Conservation (phyloP, 2,329 filamentous ascomycete species). For the Cladophialophora chaetospira region DNA sequence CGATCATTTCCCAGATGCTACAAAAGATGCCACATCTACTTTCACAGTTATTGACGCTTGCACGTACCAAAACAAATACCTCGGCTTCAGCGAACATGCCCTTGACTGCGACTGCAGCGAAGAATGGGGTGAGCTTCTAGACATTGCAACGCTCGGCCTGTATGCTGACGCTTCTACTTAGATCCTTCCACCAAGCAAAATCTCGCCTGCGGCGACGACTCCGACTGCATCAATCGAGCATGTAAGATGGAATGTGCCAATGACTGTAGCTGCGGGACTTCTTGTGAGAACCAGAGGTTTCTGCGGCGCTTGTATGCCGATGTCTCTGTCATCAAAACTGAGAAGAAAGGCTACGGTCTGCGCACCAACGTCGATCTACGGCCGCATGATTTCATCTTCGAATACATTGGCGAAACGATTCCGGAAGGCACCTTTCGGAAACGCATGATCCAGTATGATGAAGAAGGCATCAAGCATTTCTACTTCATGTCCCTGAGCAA, state of each 20-base stretch:
- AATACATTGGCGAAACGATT: conserved; percentile 98
- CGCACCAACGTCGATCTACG: conserved; percentile 76
- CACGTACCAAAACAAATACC: conserved; percentile 85
- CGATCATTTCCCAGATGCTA: conserved; percentile 74
- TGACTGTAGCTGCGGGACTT: conserved; percentile 82
- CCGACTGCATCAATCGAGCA: conserved; percentile 96
- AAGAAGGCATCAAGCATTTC: conserved; percentile 97
- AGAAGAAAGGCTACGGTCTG: conserved; percentile 95
- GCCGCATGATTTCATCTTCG: conserved; percentile 89
- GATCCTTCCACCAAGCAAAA: conserved; percentile 61
- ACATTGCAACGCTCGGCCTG: conserved; percentile 17
- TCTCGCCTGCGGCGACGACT: conserved; percentile 89
- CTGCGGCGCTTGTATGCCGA: conserved; percentile 85
- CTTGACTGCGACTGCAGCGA: conserved; percentile 94
- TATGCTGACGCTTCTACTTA: conserved; percentile 41
- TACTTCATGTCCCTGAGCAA: conserved; percentile 99
- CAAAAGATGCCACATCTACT: conserved; percentile 69
- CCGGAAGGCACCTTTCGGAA: conserved; percentile 86
- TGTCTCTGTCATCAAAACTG: conserved; percentile 94
- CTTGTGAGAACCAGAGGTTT: conserved; percentile 94
- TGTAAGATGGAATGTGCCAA: conserved; percentile 96
- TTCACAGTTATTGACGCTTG: conserved; percentile 85
- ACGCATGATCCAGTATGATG: conserved; percentile 89
- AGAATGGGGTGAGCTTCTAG: conserved; percentile 77
- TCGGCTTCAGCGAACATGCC: conserved; percentile 89